Evolutionary conservation across 1,139 yeast species (phyloP).

Genomic region (Candida sp.): DNA sequence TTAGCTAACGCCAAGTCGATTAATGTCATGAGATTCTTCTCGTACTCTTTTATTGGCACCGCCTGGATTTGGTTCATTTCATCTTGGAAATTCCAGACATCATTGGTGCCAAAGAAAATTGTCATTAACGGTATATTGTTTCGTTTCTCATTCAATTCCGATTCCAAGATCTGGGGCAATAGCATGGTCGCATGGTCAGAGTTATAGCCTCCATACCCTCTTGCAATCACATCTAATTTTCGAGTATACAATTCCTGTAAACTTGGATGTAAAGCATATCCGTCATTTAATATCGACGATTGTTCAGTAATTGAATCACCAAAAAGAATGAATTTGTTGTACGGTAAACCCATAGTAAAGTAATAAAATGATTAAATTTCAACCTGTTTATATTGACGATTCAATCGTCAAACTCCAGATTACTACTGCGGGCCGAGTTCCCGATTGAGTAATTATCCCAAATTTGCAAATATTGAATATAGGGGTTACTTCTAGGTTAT

Average conservation of each 20-base stretch:
- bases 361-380: no score
- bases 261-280: constrained; percentile 52
- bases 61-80: constrained; percentile 50
- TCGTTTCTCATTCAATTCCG: constrained; percentile 30
- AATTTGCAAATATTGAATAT: neutral
- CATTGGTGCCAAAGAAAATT: constrained; percentile 78
- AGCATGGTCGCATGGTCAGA: constrained; percentile 46
- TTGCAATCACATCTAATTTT: constrained; percentile 50
- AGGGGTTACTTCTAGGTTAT: no score
- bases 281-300: constrained; percentile 32
- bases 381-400: no score
- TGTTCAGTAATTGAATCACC: constrained; percentile 72
- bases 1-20: constrained; percentile 31
- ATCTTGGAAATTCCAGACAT: constrained; percentile 52
- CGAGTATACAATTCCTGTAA: constrained; percentile 45
- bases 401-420: no score
- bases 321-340: constrained; percentile 52
- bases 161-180: constrained; percentile 43
- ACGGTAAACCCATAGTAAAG: constrained; percentile 12
- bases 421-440: neutral
- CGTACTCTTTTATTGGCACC: constrained; percentile 49
- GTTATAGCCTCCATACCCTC: constrained; percentile 67
- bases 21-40: constrained; percentile 42
- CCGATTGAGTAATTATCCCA: neutral
- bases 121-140: constrained; percentile 40